phyloP scores from a whole-genome alignment of 352 stramenopile species.

The Pythium dissotocum region DNA sequence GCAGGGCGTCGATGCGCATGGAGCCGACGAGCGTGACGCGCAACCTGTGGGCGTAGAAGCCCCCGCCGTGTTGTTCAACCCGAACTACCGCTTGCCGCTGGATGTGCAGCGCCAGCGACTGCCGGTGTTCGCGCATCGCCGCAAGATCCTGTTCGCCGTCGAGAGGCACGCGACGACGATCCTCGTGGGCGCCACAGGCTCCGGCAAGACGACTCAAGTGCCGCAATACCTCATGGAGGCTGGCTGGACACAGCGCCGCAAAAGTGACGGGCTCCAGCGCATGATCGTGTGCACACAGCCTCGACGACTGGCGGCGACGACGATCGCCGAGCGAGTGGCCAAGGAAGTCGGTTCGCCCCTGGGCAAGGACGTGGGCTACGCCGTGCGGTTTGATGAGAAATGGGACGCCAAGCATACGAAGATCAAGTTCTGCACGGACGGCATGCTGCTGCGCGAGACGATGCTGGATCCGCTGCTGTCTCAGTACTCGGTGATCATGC shows the following conservation, averaged over 20 bases:
- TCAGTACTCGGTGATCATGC: conserved; percentile 80
- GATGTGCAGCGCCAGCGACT: conserved; percentile 61
- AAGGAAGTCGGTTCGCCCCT: conserved; percentile 96
- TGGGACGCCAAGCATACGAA: conserved; percentile 84
- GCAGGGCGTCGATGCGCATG: conserved; percentile 14
- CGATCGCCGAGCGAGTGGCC: conserved; percentile 96
- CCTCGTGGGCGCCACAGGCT: conserved; percentile 92
- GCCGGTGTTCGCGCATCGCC: conserved; percentile 87
- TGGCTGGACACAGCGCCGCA: conserved; percentile 63
- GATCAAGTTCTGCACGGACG: conserved; percentile 99
- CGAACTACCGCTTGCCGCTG: conserved; percentile 59
- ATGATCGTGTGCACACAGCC: conserved; percentile 92
- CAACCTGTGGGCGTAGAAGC: conserved; percentile 37
- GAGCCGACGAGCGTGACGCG: conserved; percentile 16
- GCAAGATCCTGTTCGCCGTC: conserved; percentile 90
- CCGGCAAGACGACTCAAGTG: conserved; percentile 93
- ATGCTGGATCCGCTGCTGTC: conserved; percentile 81
- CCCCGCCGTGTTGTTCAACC: conserved; percentile 59
- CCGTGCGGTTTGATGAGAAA: conserved; percentile 99
- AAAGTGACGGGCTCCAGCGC: conserved; percentile 18
- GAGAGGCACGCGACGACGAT: conserved; percentile 88
- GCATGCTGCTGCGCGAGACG: conserved; percentile 97
- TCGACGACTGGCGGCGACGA: conserved; percentile 97
- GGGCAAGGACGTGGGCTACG: conserved; percentile 95
- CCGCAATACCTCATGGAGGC: conserved; percentile 92